Conservation (phyloP, 257 asterid species). For the Nicotiana knightiana region DNA sequence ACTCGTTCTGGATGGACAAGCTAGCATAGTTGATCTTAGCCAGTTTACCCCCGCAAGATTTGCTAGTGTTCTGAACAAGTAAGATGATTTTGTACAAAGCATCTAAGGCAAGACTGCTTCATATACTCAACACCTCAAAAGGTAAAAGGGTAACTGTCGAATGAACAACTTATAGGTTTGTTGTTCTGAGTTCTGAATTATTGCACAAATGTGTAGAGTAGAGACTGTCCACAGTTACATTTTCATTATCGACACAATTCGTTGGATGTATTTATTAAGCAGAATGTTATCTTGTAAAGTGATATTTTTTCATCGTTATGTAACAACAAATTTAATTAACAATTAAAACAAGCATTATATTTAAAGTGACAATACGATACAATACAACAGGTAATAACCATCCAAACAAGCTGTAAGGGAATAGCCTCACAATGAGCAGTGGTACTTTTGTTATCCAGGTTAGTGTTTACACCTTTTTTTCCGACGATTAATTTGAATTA, state of each 20-base stretch:
- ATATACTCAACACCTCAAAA: not conserved
- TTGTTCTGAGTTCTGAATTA: not conserved
- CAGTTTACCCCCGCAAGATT: slow-evolving; percentile 58
- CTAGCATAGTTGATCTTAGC: slow-evolving; percentile 53
- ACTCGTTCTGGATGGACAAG: slow-evolving; percentile 56
- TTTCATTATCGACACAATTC: not conserved
- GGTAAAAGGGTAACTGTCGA: not conserved
- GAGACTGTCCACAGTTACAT: not conserved
- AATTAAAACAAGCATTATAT: no score
- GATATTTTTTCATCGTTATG: no score
- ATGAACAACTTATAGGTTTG: not conserved
- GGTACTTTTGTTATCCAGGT: no score
- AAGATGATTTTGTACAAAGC: not conserved
- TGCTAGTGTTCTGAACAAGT: slow-evolving; percentile 14
- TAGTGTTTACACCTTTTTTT: no score
- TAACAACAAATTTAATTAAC: no score
- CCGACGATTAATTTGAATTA: no score
- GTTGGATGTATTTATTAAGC: no score
- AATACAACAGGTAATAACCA: no score
- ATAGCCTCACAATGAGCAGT: no score
- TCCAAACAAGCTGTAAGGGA: no score
- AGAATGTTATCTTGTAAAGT: no score
- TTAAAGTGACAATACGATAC: no score
- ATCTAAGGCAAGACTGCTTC: not conserved
- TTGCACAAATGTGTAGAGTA: not conserved